These are phyloP conservation scores for Aspergillus ibericus DNA, from an alignment of 2,329 filamentous ascomycete genomes.

Conservation along the genomic window DNA sequence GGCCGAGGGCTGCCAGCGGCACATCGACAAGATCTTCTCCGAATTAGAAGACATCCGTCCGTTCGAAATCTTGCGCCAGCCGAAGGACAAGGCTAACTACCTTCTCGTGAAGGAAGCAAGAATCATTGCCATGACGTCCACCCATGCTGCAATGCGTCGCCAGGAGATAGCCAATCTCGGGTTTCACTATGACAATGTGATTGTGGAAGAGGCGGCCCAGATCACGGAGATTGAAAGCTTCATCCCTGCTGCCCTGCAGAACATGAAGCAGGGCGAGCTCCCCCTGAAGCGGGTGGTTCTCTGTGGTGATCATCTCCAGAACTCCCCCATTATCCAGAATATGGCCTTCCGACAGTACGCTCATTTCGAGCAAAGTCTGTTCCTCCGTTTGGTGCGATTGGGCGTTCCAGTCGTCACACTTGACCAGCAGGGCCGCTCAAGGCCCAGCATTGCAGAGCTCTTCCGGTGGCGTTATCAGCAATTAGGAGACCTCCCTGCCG, in stretches of 20 bases:
- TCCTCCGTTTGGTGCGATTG: slow-evolving; percentile 83
- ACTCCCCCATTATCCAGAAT: slow-evolving; percentile 93
- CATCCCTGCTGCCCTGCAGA: slow-evolving; percentile 90
- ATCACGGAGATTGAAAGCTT: slow-evolving; percentile 98
- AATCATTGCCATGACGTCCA: slow-evolving; percentile 97
- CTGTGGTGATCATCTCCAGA: slow-evolving; percentile 94
- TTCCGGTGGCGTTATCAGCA: slow-evolving; percentile 91
- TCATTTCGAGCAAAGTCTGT: slow-evolving; percentile 93
- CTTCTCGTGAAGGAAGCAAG: slow-evolving; percentile 93
- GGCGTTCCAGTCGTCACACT: slow-evolving; percentile 89
- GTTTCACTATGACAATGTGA: slow-evolving; percentile 95
- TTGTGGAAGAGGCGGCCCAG: slow-evolving; percentile 98
- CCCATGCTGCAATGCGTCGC: slow-evolving; percentile 91
- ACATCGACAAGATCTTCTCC: slow-evolving; percentile 85
- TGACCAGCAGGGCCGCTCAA: slow-evolving; percentile 88
- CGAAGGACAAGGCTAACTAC: slow-evolving; percentile 93
- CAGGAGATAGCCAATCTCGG: slow-evolving; percentile 88
- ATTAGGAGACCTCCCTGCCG: slow-evolving; percentile 75
- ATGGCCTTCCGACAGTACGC: slow-evolving; percentile 92
- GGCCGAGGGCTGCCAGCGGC: slow-evolving; percentile 79
- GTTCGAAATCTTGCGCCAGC: slow-evolving; percentile 87
- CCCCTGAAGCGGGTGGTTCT: slow-evolving; percentile 84
- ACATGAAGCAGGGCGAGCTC: slow-evolving; percentile 69
- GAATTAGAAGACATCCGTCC: slow-evolving; percentile 91
- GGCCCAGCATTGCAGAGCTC: slow-evolving; percentile 80